phyloP scores from a whole-genome alignment of 2,329 filamentous ascomycete species.

The Grosmannia clavigera region DNA sequence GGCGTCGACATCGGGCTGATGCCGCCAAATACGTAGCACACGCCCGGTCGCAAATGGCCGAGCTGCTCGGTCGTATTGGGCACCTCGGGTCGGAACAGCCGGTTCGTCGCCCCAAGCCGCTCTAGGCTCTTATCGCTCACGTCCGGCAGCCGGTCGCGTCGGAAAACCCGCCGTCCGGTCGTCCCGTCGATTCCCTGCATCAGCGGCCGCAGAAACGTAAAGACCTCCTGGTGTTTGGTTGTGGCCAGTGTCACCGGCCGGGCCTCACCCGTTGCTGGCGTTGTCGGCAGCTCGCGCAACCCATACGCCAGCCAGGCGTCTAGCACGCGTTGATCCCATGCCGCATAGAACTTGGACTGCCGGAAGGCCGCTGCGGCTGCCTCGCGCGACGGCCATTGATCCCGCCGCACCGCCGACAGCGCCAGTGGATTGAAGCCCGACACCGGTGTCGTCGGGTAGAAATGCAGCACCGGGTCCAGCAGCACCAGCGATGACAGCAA shows the following conservation, averaged over 20 bases:
- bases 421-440: slow-evolving; percentile 31
- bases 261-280: slow-evolving; percentile 4
- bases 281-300: slow-evolving; percentile 60
- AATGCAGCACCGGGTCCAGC: slow-evolving; percentile 77
- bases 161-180: slow-evolving; percentile 24
- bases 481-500: slow-evolving; percentile 64
- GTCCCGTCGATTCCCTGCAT: slow-evolving; percentile 29
- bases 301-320: slow-evolving; percentile 62
- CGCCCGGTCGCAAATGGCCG: slow-evolving; percentile 47
- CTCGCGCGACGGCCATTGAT: slow-evolving; percentile 66
- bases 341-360: slow-evolving; percentile 61
- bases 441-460: slow-evolving; percentile 27
- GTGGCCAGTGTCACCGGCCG: slow-evolving; percentile 55
- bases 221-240: slow-evolving; percentile 78
- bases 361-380: slow-evolving; percentile 56
- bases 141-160: slow-evolving; percentile 31
- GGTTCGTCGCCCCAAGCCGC: slow-evolving; percentile 14
- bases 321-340: slow-evolving; percentile 73
- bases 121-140: slow-evolving; percentile 26
- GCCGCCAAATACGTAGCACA: slow-evolving; percentile 58
- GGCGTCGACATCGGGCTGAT: slow-evolving; percentile 42
- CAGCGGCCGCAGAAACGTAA: slow-evolving; percentile 58
- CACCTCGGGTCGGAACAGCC: slow-evolving; percentile 57
- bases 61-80: slow-evolving; percentile 43
- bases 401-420: slow-evolving; percentile 59